Base-by-base conservation (phyloP, 176 grass and related monocot genomes). In the Ampelocalamus luodianensis region DNA sequence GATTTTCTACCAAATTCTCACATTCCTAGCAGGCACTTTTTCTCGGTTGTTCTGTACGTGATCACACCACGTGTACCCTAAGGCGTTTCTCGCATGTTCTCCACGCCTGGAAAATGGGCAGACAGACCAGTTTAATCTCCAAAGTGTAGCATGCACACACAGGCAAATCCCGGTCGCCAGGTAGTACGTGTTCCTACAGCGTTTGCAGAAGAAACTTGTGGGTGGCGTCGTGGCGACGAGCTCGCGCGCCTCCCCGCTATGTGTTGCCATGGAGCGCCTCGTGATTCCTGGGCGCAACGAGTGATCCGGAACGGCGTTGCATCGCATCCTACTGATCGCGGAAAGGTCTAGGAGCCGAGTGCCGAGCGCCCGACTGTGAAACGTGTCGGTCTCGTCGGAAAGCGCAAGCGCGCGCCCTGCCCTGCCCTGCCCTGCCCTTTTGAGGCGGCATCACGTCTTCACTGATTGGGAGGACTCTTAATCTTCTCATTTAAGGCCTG, bases 181-280 rank as follows among this genome's bases (percentile, higher is more conserved):
- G 44, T 8, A 3, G 48, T 63, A 84, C 55, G 78, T 77, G 88
- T 82, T 82, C 17, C 34, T 53, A 77, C 78, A 46, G 54, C 61
- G 46, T 29, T 29, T 65, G 78, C 77, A 39, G 3, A n/a, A 81
- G 3, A 4, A 68, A 12, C 11, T 0, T 26, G 51, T 76, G 82
- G 51, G 3, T n/a, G 32, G 15, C 1, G 38, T 14, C 8, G 3
- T n/a, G 32, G 15, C 1, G 38, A 20, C 8, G 68, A 38, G 18
- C 23, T 13, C 36, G 1, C 44, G 10, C 34, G 23, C 15, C 18
- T 46, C 17, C 59, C 11, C 26, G 77, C 39, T 32, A 74, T 51
- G 85, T 80, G 85, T 73, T 79, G 36, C 85, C 68, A 65, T 8
- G 85, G 68, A 73, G 45, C 68, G n/a, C 85, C 85, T 36, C 58